Evolutionary conservation across 495 filamentous ascomycete species (phyloP).

Genomic region (Hypoxylon crocopeplum): DNA sequence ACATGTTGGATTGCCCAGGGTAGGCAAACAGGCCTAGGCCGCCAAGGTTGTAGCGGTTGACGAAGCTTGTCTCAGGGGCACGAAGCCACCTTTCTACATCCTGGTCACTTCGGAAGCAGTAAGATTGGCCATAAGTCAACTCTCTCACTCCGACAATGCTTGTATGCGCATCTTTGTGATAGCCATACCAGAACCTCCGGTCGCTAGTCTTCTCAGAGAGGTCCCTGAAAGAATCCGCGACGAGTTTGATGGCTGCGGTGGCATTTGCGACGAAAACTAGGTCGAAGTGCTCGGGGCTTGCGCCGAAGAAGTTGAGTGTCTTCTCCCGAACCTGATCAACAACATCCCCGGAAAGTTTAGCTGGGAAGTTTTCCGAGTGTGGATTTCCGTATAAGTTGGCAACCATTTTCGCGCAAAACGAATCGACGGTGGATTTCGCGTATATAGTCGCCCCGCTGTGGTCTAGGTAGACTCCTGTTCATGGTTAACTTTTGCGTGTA

Average conservation of each 20-base stretch:
- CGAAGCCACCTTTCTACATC: constrained; percentile 72
- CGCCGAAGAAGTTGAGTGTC: constrained; percentile 67
- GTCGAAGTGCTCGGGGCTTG: constrained; percentile 68
- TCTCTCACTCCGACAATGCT: constrained; percentile 75
- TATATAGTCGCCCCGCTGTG: constrained; percentile 79
- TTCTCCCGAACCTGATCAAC: constrained; percentile 66
- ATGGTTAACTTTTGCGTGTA: constrained; percentile 1
- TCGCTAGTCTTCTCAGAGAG: constrained; percentile 52
- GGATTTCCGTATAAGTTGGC: constrained; percentile 75
- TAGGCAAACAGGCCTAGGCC: constrained; percentile 71
- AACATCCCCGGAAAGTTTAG: constrained; percentile 63
- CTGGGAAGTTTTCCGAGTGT: constrained; percentile 73
- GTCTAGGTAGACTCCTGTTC: constrained; percentile 68
- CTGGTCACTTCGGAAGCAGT: constrained; percentile 69
- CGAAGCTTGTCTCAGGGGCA: constrained; percentile 29
- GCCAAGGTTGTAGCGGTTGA: constrained; percentile 33
- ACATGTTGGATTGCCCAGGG: constrained; percentile 83
- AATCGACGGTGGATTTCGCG: constrained; percentile 64
- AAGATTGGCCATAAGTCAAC: constrained; percentile 58
- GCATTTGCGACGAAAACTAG: constrained; percentile 74
- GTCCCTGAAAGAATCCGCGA: constrained; percentile 69
- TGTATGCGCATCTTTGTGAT: constrained; percentile 77
- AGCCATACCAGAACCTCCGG: constrained; percentile 71
- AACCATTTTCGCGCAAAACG: constrained; percentile 64
- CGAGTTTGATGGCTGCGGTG: constrained; percentile 73